A percentile compares a stretch with the other conserved stretches of the same genome.
phyloP scores from a whole-genome alignment of 108 stramenopile genomes.

The Seminavis robusta region DNA sequence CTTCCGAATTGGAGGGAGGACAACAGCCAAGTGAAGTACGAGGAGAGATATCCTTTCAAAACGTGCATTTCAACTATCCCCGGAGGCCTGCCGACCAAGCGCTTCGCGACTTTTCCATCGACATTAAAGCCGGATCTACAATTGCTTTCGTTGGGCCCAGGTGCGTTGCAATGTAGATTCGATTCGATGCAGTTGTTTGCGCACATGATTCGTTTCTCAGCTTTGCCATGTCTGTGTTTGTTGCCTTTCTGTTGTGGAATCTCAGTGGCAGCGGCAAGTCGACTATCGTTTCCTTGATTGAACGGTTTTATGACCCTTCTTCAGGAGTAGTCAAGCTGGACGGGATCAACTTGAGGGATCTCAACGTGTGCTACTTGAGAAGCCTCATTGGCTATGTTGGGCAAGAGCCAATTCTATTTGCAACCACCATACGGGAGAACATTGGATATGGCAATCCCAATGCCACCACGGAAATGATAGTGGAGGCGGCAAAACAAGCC shows the following conservation, averaged over 20 bases:
- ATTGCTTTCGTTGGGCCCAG: conserved; percentile 70
- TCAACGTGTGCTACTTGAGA: conserved; percentile 76
- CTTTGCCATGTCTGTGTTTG: too few relatives aligned
- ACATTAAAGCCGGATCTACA: conserved; percentile 48
- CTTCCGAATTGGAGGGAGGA: conserved; percentile 46
- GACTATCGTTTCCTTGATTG: conserved; percentile 71
- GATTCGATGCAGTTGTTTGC: too few relatives aligned
- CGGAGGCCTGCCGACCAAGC: conserved; percentile 61
- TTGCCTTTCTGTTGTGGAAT: conserved; percentile 31
- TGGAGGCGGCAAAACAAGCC: conserved; percentile 77
- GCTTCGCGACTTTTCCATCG: conserved; percentile 51
- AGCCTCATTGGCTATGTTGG: conserved; percentile 79
- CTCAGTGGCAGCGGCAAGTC: conserved; percentile 69
- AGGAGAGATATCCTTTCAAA: conserved; percentile 51
- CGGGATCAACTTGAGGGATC: conserved; percentile 66
- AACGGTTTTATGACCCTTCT: conserved; percentile 88
- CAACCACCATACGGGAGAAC: conserved; percentile 84
- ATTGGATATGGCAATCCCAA: conserved; percentile 72
- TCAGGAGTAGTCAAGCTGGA: conserved; percentile 72
- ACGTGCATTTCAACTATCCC: conserved; percentile 80
- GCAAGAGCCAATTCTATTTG: conserved; percentile 92
- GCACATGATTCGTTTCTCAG: too few relatives aligned
- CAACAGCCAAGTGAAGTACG: conserved; percentile 29
- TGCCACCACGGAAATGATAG: conserved; percentile 58
- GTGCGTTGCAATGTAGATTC: too few relatives aligned